Base-by-base conservation (phyloP, 176 grass and related monocot species). In the Lolium perenne region DNA sequence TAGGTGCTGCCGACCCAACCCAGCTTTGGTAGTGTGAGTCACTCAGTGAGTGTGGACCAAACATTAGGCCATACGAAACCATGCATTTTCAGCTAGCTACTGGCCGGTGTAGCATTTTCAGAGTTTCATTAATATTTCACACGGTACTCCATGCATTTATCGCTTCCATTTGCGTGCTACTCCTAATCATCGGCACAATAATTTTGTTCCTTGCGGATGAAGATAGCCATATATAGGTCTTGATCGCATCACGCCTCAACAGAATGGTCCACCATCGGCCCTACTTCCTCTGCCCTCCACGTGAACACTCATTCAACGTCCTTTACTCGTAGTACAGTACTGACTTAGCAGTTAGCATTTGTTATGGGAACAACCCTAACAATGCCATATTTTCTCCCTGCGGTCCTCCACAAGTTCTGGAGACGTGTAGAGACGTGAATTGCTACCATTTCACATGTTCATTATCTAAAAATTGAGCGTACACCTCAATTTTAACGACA, bases 61-160 rank as follows among this genome's bases (percentile, higher is more conserved):
- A 91, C 67, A 61, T 91, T 91, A 80, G 89, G 89, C 89, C 88
- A 41, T 16, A 32, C 66, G 85, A 50, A 80, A 91, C 80, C 9
- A 59, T 50, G 38, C 23, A 76, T 41, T 7, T 48, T 41, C 21
- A 68, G 38, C 12, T 54, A 8, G 17, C 7, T 7, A 5, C 61
- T 10, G 23, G 23, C 23, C 13, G 13, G 63, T 35, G 49, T n/a
- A 40, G n/a, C 13, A 41, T 22, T 76, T 76, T 5, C 16, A 17
- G 15, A 50, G 72, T 4, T 53, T 2, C 48, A 4, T 80, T 54
- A 4, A 54, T 53, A 10, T 35, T 20, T 10, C 16, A 56, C 49
- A 76, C 55, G 49, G 25, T 56, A 20, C 49, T 4, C 49, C 26
- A 32, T 23, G 43, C 41, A 48, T 32, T 74, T 38, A 12, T 51